phyloP scores from a whole-genome alignment of 495 filamentous ascomycete genomes.

The Rhypophila decipiens region DNA sequence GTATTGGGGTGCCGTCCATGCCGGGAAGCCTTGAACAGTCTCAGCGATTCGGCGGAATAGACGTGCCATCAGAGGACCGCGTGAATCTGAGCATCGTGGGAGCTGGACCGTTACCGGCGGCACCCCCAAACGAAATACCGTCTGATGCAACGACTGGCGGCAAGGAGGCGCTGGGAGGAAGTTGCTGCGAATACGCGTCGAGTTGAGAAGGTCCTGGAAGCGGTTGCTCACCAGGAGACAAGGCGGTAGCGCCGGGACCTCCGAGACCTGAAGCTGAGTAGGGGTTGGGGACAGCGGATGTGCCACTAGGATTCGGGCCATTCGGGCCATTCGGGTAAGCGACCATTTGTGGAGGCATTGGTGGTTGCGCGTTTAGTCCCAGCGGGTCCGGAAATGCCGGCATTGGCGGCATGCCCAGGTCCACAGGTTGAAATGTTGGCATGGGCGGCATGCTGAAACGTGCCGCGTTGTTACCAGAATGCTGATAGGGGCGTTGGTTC shows the following conservation, averaged over 20 bases:
- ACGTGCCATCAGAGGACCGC: too few relatives aligned
- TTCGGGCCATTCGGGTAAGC: too few relatives aligned
- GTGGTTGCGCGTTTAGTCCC: constrained; percentile 1
- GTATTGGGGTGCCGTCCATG: too few relatives aligned
- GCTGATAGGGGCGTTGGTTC: background rate
- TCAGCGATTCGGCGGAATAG: too few relatives aligned
- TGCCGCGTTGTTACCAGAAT: background rate
- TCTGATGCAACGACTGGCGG: constrained; percentile 3
- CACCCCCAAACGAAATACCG: background rate
- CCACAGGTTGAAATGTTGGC: constrained; percentile 1
- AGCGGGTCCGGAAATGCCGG: constrained; percentile 3
- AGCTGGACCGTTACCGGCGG: constrained; percentile 1
- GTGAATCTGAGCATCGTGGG: too few relatives aligned
- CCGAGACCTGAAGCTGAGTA: too few relatives aligned
- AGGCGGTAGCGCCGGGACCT: too few relatives aligned
- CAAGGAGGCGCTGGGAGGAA: background rate
- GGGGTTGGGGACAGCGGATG: too few relatives aligned
- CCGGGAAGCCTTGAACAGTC: too few relatives aligned
- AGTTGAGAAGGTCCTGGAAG: constrained; percentile 5
- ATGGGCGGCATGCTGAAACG: background rate
- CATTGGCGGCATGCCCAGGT: constrained; percentile 2
- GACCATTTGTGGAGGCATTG: too few relatives aligned
- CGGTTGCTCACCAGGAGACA: background rate
- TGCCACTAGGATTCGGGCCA: too few relatives aligned
- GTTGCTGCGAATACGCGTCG: constrained; percentile 10